Evolutionary conservation across 352 stramenopile genomes (phyloP).

Genomic region (Albugo candida): DNA sequence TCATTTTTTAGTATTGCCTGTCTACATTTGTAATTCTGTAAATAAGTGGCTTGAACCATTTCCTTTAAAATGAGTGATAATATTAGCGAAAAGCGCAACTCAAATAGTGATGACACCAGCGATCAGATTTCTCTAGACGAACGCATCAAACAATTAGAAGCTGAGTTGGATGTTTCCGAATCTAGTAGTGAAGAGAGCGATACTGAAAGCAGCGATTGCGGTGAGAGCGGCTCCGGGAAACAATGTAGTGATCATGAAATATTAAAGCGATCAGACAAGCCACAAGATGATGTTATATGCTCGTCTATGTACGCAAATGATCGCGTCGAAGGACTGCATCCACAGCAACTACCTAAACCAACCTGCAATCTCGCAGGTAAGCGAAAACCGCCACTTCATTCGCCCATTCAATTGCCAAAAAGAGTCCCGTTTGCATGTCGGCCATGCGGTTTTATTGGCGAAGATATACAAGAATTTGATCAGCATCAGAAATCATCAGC

Average conservation of each 20-base stretch:
- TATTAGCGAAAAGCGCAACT: slow-evolving; percentile 3
- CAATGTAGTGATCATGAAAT: slow-evolving; percentile 7
- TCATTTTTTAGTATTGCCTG: slow-evolving; percentile 38
- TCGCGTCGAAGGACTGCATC: slow-evolving; percentile 8
- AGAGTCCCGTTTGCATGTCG: slow-evolving; percentile 72
- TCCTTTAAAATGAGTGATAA: too few relatives aligned
- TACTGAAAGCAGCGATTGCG: slow-evolving; percentile 8
- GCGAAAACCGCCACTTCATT: slow-evolving; percentile 5
- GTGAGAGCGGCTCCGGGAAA: slow-evolving; percentile 13
- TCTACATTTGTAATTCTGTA: neutral
- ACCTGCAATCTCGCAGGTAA: slow-evolving; percentile 3
- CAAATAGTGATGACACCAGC: slow-evolving; percentile 20
- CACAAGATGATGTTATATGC: slow-evolving; percentile 4
- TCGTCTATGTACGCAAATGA: slow-evolving; percentile 7
- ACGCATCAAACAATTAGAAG: slow-evolving; percentile 46
- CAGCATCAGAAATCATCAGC: slow-evolving; percentile 24
- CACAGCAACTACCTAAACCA: slow-evolving; percentile 9
- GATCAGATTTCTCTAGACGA: slow-evolving; percentile 13
- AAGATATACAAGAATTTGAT: slow-evolving; percentile 40
- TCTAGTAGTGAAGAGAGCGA: slow-evolving; percentile 7
- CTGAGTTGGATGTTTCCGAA: slow-evolving; percentile 22
- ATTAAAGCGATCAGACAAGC: neutral
- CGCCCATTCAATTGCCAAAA: slow-evolving; percentile 33
- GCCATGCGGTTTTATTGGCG: slow-evolving; percentile 55
- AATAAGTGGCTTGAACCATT: too few relatives aligned